phyloP scores from a whole-genome alignment of 148 eudicot genomes.

The Chenopodium berlandieri region DNA sequence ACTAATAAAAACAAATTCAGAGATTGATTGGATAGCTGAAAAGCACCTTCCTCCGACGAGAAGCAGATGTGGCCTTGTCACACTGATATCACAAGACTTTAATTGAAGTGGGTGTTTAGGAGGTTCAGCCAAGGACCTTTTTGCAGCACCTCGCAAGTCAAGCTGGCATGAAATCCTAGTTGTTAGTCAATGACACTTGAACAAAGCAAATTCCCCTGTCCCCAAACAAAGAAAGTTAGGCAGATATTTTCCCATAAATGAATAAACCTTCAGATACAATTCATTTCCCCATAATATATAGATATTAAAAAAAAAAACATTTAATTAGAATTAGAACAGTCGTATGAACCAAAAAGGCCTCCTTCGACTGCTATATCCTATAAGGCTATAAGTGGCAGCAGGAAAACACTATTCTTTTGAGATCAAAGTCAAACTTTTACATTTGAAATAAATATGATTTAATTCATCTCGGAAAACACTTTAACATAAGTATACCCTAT shows the following conservation, averaged over 20 bases:
- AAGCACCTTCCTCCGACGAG: constrained; percentile 95
- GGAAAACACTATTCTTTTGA: not conserved
- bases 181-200: constrained; percentile 24
- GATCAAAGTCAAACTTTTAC: not conserved
- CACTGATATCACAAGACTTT: constrained; percentile 85
- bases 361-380: not conserved
- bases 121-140: constrained; percentile 82
- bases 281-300: not conserved
- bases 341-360: no score
- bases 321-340: no score
- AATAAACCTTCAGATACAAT: not conserved
- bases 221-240: not conserved
- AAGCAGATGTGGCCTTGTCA: constrained; percentile 88
- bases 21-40: constrained; percentile 11
- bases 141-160: constrained; percentile 85
- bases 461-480: not conserved
- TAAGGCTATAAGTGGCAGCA: not conserved
- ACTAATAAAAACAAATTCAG: not conserved
- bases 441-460: not conserved
- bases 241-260: not conserved
- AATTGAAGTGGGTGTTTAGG: constrained; percentile 72
- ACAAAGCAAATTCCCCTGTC: constrained; percentile 4
- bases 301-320: not conserved
- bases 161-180: constrained; percentile 63
- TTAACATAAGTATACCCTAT: not conserved